phyloP scores from a whole-genome alignment of 495 filamentous ascomycete genomes.

The Podospora pseudoanserina region DNA sequence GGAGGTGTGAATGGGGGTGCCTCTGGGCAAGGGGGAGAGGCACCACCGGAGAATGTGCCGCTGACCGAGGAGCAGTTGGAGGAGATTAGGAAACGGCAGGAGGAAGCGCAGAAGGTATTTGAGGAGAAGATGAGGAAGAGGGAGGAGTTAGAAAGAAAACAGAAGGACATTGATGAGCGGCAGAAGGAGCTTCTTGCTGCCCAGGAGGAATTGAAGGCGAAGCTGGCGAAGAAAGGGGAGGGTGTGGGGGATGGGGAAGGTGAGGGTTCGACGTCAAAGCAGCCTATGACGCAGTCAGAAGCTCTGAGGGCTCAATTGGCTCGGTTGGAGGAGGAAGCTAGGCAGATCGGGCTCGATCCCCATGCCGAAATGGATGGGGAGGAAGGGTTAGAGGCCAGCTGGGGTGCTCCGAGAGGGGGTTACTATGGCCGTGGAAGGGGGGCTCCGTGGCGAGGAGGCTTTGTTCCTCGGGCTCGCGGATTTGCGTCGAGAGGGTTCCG shows the following conservation, averaged over 20 bases:
- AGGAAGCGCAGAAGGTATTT: conserved; percentile 72
- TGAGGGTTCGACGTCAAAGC: conserved; percentile 20
- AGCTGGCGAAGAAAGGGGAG: conserved; percentile 38
- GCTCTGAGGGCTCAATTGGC: conserved; percentile 76
- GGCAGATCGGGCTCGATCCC: conserved; percentile 70
- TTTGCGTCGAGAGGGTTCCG: conserved; percentile 41
- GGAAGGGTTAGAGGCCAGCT: conserved; percentile 36
- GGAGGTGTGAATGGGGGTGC: conserved; percentile 21
- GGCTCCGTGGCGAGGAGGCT: neutral
- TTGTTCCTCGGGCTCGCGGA: conserved; percentile 35
- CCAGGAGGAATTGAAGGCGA: conserved; percentile 60
- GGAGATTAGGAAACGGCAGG: conserved; percentile 70
- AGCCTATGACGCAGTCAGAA: conserved; percentile 40
- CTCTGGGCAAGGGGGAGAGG: conserved; percentile 19
- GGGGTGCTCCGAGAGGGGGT: conserved; percentile 32
- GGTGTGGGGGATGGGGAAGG: conserved; percentile 21
- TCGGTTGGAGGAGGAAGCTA: conserved; percentile 79
- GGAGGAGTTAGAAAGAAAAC: conserved; percentile 68
- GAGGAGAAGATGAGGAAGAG: conserved; percentile 74
- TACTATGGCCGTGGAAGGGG: conserved; percentile 32
- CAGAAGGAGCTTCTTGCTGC: conserved; percentile 74
- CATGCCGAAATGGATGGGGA: conserved; percentile 39
- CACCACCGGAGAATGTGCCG: conserved; percentile 19
- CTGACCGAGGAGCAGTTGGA: conserved; percentile 65
- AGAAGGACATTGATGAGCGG: conserved; percentile 68